Evolutionary conservation across 805 yeast species (phyloP).

Genomic region (Alloascoidea africana): DNA sequence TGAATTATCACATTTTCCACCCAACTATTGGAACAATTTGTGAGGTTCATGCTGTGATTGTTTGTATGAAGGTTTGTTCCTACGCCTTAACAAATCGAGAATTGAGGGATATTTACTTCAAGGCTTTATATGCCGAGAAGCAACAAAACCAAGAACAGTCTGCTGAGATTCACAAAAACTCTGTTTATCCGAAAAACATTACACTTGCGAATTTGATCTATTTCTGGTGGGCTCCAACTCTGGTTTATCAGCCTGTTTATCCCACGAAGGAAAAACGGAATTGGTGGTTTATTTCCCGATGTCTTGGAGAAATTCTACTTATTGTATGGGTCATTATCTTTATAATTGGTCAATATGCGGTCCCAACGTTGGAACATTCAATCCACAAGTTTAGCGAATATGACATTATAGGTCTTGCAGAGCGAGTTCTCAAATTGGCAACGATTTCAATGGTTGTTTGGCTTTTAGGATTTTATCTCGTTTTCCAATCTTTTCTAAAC

Average conservation of each 20-base stretch:
- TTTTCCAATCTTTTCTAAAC: slow-evolving; percentile 27
- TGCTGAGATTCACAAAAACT: slow-evolving; percentile 9
- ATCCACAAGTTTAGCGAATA: slow-evolving; percentile 14
- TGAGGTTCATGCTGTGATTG: slow-evolving; percentile 23
- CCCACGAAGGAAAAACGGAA: slow-evolving; percentile 20
- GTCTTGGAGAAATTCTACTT: slow-evolving; percentile 21
- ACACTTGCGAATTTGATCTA: slow-evolving; percentile 19
- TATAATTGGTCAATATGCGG: slow-evolving; percentile 24
- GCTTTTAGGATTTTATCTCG: slow-evolving; percentile 25
- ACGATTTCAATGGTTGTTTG: slow-evolving; percentile 26
- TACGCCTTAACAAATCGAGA: slow-evolving; percentile 29
- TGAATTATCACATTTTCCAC: slow-evolving; percentile 20
- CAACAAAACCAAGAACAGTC: slow-evolving; percentile 3
- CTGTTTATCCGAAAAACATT: slow-evolving; percentile 25
- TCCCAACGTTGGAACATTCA: slow-evolving; percentile 24
- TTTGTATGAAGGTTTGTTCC: slow-evolving; percentile 25
- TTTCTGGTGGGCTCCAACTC: slow-evolving; percentile 31
- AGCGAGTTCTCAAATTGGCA: slow-evolving; percentile 22
- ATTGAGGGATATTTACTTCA: slow-evolving; percentile 19
- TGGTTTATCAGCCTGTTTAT: slow-evolving; percentile 32
- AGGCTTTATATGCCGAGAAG: slow-evolving; percentile 3
- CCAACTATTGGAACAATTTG: slow-evolving; percentile 28
- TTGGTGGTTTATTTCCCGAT: slow-evolving; percentile 17
- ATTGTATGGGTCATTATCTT: slow-evolving; percentile 19
- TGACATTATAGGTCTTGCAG: slow-evolving; percentile 15